Evolutionary conservation across 306 rosid species (phyloP), one percentile per base, ranked within the genome.

Genomic region (Myrica gale): DNA sequence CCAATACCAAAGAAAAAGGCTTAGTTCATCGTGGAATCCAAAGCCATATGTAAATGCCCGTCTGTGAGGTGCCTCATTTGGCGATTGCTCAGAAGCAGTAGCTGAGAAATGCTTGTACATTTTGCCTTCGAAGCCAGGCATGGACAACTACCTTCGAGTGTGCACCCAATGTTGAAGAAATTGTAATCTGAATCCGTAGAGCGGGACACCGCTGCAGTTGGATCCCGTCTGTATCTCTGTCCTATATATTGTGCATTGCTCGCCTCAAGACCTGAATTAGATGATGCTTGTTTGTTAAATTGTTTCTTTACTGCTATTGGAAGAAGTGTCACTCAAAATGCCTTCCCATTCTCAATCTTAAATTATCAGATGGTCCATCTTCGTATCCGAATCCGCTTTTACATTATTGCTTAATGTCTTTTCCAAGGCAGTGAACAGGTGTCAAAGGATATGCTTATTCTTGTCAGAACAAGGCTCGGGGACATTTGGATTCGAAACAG

Each of bases 101-200:
- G 76, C 75, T 37, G 83, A 32, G 68, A 76, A 32, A 67, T 81
- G 85, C 76, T 80, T 84, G 84, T 84, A 80, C 82, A 83, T 84
- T 83, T 87, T 81, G 74, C 79, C 80, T 80, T 60, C 74, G 68
- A 82, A 78, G 80, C 81, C 80, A 71, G 89, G 84, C 80, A 71
- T 50, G 82, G 87, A 71, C 60, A 73, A 55, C 73, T 77, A 63
- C 70, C 74, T 45, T 74, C 67, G 84, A 56, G 82, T 66, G 77
- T 80, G 80, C 82, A 74, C 76, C 78, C 82, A 71, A 44, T 74
- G 72, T 60, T 83, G 79, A 55, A 15, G 82, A 84, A 71, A 85
- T 74, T 76, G 85, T 82, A 84, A 85, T 82, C 9, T 73, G 76
- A 78, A 77, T 79, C 82, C 81, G 37, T 80, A 80, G 78, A 74